Evolutionary conservation across 345 rosid species (phyloP), one percentile per base, ranked within the genome.

Genomic region (Bruguiera gymnorhiza): DNA sequence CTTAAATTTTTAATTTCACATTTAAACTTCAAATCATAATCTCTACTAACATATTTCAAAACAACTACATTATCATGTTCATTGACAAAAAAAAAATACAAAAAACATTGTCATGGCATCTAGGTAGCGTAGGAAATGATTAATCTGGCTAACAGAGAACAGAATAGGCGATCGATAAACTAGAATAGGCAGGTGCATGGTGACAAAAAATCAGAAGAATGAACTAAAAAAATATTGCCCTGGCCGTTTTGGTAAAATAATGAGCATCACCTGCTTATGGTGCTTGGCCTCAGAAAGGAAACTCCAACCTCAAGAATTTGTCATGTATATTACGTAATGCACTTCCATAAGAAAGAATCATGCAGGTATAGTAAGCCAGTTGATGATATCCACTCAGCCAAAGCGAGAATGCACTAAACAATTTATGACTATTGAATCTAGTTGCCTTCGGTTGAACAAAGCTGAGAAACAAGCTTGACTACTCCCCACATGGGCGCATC

Each of bases 401-500:
- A 32, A 30, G 21, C 52, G 32, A 48, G 46, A 24, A 60, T 31
- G 36, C 20, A 6, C 24, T 27, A 8, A 36, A 29, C 23, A n/a
- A 53, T 39, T 52, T 18, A 21, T 24, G 39, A 19, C 59, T 16
- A 48, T 29, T 58, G 67, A 68, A 72, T 36, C 65, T 74, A 75
- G 60, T 66, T 65, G 59, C 61, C 72, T 70, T 79, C 83, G 20
- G 73, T 52, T 46, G 88, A 75, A 70, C 83, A 87, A 13, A 92
- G 71, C 71, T 78, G 80, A 68, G 84, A 68, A 55, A 79, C 92
- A 79, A 89, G 89, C 46, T 87, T 80, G 68, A 83, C 77, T 67
- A 84, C 89, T 69, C 85, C 96, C 86, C 77, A 80, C 89, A 92
- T 87, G 8, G 98, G 85, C 50, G 88, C 85, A 73, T 92, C 98